Percentiles rank a stretch among this genome's conserved stretches.
phyloP scores from a whole-genome alignment of 2,329 filamentous ascomycete genomes.

The Chalaropsis thielavioides region DNA sequence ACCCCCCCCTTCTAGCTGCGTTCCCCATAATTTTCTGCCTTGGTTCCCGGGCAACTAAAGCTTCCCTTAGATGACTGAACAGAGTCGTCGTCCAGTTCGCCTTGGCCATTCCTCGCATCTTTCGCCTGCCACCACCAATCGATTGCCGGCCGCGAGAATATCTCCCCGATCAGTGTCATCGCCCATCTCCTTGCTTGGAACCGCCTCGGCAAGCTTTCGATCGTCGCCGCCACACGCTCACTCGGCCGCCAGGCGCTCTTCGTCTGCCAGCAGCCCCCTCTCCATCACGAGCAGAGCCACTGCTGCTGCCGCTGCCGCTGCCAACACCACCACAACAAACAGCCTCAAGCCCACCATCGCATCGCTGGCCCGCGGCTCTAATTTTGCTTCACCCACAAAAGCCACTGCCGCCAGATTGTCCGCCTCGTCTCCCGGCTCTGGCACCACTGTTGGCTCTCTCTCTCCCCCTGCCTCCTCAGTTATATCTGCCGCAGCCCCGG shows the following conservation, averaged over 20 bases:
- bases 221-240: not conserved
- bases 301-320: not conserved
- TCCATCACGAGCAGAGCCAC: not conserved
- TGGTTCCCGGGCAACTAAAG: constrained; percentile 16
- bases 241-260: not conserved
- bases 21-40: constrained; percentile 13
- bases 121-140: not conserved
- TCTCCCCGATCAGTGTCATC: constrained; percentile 13
- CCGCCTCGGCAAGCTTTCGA: not conserved
- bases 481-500: not conserved
- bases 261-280: not conserved
- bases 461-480: not conserved
- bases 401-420: constrained; percentile 2
- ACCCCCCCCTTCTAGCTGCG: not conserved
- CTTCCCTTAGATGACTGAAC: constrained; percentile 16
- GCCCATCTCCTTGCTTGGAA: constrained; percentile 8
- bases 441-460: not conserved
- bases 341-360: constrained; percentile 14
- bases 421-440: not conserved
- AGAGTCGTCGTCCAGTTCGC: constrained; percentile 8
- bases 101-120: constrained; percentile 10
- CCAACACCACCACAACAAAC: not conserved
- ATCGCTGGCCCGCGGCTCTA: constrained; percentile 12
- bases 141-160: not conserved
- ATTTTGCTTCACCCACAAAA: constrained; percentile 10